Evolutionary conservation across 441 rosid species (phyloP), one percentile per base, ranked within the genome.

Genomic region (Macaranga tanarius): DNA sequence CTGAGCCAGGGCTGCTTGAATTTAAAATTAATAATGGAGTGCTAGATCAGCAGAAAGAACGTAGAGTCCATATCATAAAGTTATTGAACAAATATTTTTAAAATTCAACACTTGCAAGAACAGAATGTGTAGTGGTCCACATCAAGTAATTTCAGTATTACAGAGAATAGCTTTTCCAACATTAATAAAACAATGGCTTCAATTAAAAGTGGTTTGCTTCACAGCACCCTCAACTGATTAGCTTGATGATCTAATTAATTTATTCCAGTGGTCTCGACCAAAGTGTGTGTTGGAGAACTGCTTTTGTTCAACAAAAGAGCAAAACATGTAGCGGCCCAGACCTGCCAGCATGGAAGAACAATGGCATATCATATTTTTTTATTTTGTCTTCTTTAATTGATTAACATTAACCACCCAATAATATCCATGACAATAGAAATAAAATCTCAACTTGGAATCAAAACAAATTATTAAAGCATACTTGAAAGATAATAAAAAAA

Each of bases 251-350:
- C n/a, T n/a, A n/a, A n/a, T n/a, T n/a, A n/a, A n/a, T n/a, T n/a
- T n/a, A n/a, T n/a, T n/a, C n/a, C n/a, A n/a, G n/a, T n/a, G n/a
- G n/a, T n/a, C n/a, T n/a, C n/a, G n/a, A n/a, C n/a, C n/a, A n/a
- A n/a, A 48, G 82, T 52, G 70, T 40, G 51, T 63, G 75, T 31
- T 11, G 85, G 74, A 38, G 91, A 78, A 82, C 82, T 91, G 52
- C 71, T 87, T 51, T 86, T 95, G 82, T 87, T 86, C 73, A 95
- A 78, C 67, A 95, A 64, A 66, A 97, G 97, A 79, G 97, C 83
- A 4, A 86, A 79, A 75, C 91, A 92, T 44, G 97, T 97, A 0
- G 93, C 91, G 11, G 97, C 99, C 97, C 97, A 94, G 47, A 94
- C 88, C 99, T 94, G 81, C 73, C 83, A 64, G 22, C 20, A 25